phyloP scores from a whole-genome alignment of 768 basidiomycete species.

The Boletus insuetus region DNA sequence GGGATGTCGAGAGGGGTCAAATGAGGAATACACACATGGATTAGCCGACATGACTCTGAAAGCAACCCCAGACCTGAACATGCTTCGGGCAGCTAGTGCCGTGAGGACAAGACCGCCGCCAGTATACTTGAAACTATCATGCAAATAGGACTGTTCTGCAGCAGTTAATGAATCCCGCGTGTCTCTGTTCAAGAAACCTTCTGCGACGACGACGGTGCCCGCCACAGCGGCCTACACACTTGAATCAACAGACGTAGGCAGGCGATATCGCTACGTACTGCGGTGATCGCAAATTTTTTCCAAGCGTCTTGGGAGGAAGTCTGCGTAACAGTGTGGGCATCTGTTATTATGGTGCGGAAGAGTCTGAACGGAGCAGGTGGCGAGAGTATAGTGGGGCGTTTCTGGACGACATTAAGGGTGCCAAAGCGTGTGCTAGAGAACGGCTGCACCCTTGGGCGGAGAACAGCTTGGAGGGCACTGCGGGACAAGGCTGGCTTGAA shows the following conservation, averaged over 20 bases:
- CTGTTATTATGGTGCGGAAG: slow-evolving; percentile 51
- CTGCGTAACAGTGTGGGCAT: slow-evolving; percentile 37
- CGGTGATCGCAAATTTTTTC: slow-evolving; percentile 52
- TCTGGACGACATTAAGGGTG: slow-evolving; percentile 27
- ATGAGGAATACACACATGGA: slow-evolving; percentile 54
- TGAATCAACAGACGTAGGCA: not conserved
- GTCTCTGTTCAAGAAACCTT: slow-evolving; percentile 73
- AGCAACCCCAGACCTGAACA: slow-evolving; percentile 67
- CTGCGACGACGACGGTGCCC: slow-evolving; percentile 60
- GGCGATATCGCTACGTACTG: slow-evolving; percentile 36
- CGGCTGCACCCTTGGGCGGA: slow-evolving; percentile 16
- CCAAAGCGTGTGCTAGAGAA: slow-evolving; percentile 18
- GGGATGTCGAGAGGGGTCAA: not conserved
- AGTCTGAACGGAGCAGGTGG: slow-evolving; percentile 24
- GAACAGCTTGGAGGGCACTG: slow-evolving; percentile 19
- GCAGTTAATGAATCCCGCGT: slow-evolving; percentile 64
- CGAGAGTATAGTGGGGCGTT: slow-evolving; percentile 23
- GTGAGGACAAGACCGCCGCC: slow-evolving; percentile 76
- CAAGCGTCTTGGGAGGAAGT: slow-evolving; percentile 43
- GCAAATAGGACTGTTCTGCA: slow-evolving; percentile 65
- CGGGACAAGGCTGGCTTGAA: slow-evolving; percentile 21
- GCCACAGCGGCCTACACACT: slow-evolving; percentile 62
- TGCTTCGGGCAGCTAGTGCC: slow-evolving; percentile 72
- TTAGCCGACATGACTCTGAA: slow-evolving; percentile 80
- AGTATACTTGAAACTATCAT: slow-evolving; percentile 81